A percentile compares a stretch with the other conserved stretches of the same genome.
Evolutionary conservation across 768 basidiomycete species (phyloP).

Genomic region (Sporobolomyces phaffii): DNA sequence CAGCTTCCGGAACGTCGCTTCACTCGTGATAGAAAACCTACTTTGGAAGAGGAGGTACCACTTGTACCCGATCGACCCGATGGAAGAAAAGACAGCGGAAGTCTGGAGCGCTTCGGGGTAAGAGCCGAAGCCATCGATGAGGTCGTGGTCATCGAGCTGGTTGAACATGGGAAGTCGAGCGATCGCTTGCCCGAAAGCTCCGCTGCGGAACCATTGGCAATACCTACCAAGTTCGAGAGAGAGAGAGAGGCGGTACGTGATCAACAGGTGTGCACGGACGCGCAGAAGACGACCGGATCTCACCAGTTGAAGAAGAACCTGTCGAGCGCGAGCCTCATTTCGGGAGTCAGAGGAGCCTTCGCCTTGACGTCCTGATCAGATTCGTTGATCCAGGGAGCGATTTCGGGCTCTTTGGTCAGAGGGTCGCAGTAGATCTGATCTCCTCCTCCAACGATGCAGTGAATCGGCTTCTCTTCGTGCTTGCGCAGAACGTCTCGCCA

Average conservation of each 20-base stretch:
- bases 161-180: conserved; percentile 44
- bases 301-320: conserved; percentile 47
- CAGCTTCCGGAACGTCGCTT: no score
- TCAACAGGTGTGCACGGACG: conserved; percentile 9
- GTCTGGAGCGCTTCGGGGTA: conserved; percentile 64
- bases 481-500: conserved; percentile 87
- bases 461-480: conserved; percentile 74
- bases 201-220: conserved; percentile 42
- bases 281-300: background rate
- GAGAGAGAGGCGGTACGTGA: background rate
- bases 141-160: conserved; percentile 47
- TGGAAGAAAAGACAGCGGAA: conserved; percentile 44
- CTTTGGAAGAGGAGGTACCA: conserved; percentile 89
- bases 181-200: conserved; percentile 42
- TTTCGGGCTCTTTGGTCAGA: conserved; percentile 75
- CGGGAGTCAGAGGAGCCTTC: conserved; percentile 58
- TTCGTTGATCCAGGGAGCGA: conserved; percentile 74
- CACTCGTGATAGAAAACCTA: conserved; percentile 51
- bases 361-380: conserved; percentile 60
- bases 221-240: conserved; percentile 3
- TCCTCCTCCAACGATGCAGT: conserved; percentile 79
- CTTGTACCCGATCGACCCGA: conserved; percentile 80
- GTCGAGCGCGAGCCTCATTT: conserved; percentile 70
- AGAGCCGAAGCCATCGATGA: conserved; percentile 45
- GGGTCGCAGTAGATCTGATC: conserved; percentile 37